A percentile compares a stretch with the other conserved stretches of the same genome.
Conservation (phyloP, 495 filamentous ascomycete genomes). For the Schizothecium vesticola region DNA sequence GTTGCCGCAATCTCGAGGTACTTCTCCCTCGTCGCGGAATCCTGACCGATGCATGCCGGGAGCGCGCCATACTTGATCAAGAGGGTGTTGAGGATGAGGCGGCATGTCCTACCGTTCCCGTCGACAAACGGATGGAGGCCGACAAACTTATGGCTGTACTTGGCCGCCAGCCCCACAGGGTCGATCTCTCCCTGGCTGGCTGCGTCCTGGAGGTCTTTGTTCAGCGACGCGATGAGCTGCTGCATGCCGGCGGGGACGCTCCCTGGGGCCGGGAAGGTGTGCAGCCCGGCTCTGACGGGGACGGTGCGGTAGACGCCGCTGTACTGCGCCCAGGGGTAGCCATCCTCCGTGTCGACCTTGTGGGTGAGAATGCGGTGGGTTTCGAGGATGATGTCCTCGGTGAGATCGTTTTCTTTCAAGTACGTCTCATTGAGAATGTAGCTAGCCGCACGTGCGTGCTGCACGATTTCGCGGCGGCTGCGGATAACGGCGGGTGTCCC, state of each 20-base stretch:
- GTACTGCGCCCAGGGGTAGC: constrained; percentile 12
- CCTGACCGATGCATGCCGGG: constrained; percentile 25
- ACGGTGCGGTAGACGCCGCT: constrained; percentile 26
- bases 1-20: constrained; percentile 13
- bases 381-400: constrained; percentile 28
- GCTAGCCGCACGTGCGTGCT: constrained; percentile 30
- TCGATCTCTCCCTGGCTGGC: constrained; percentile 20
- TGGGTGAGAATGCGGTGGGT: constrained; percentile 30
- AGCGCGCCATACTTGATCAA: constrained; percentile 27
- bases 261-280: constrained; percentile 20
- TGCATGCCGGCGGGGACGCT: constrained; percentile 22
- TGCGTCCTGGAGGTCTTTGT: not conserved
- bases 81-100: constrained; percentile 33
- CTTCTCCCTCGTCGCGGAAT: constrained; percentile 18
- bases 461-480: constrained; percentile 25
- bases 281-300: constrained; percentile 21
- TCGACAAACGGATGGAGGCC: constrained; percentile 37
- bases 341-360: constrained; percentile 13
- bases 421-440: constrained; percentile 22
- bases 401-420: constrained; percentile 18
- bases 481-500: constrained; percentile 1
- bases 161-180: constrained; percentile 28
- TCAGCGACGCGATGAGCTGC: constrained; percentile 20
- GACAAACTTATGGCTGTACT: constrained; percentile 30
- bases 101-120: constrained; percentile 35